Percentiles rank a stretch among this genome's conserved stretches.
Evolutionary conservation across 176 grass and related monocot species (phyloP).

Genomic region (Aegilops sharonensis): DNA sequence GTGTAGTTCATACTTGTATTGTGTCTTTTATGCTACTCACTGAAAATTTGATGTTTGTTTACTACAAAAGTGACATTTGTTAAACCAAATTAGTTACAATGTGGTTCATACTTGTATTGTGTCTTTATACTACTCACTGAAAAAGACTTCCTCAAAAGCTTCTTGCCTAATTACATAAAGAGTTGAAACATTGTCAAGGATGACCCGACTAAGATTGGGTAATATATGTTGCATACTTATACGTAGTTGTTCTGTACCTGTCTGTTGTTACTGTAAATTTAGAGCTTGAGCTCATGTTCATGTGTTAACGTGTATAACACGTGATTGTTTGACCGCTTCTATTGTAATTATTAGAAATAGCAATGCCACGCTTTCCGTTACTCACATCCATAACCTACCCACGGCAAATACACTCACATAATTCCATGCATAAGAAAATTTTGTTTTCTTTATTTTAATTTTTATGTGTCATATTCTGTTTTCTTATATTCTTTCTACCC

Average conservation of each 20-base stretch:
- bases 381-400: background rate
- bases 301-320: background rate
- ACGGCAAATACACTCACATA: conserved; percentile 9
- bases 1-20: background rate
- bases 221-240: background rate
- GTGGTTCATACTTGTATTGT: background rate
- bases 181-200: background rate
- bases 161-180: background rate
- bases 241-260: background rate
- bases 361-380: background rate
- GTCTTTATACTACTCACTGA: conserved; percentile 4
- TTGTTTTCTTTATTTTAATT: background rate
- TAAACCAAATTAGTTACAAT: background rate
- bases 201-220: background rate
- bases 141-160: background rate
- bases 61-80: background rate
- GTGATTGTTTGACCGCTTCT: conserved; percentile 7
- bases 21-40: background rate
- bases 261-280: conserved; percentile 14
- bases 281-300: background rate
- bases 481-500: background rate
- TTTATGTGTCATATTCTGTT: background rate
- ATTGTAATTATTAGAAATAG: conserved; percentile 6
- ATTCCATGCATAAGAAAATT: conserved; percentile 13
- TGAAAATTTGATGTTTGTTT: conserved; percentile 12